Evolutionary conservation across 129 eudicot species (phyloP).

Genomic region (Helianthus tuberosus): DNA sequence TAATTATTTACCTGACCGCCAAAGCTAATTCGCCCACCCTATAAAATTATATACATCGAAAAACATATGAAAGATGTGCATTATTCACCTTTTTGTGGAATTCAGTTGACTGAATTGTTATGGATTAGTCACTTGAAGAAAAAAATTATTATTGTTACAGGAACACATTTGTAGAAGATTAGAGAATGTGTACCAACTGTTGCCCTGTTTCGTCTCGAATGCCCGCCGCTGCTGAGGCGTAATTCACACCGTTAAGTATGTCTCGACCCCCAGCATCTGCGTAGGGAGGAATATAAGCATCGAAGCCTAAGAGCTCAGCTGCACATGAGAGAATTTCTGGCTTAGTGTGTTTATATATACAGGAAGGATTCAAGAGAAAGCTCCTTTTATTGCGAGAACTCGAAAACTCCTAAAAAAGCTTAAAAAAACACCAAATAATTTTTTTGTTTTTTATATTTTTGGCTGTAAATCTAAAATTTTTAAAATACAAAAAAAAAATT

Average conservation of each 20-base stretch:
- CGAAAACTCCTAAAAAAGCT: too few relatives aligned
- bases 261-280: constrained; percentile 53
- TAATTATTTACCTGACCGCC: constrained; percentile 81
- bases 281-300: constrained; percentile 59
- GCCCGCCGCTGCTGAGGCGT: constrained; percentile 92
- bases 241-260: constrained; percentile 69
- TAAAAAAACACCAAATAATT: too few relatives aligned
- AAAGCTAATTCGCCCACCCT: constrained; percentile 78
- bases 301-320: constrained; percentile 82
- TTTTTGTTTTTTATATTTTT: too few relatives aligned
- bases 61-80: background rate
- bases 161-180: background rate
- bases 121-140: background rate
- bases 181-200: constrained; percentile 53
- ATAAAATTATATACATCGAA: background rate
- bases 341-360: background rate
- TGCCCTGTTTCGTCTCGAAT: constrained; percentile 78
- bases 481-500: too few relatives aligned
- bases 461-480: too few relatives aligned
- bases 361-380: too few relatives aligned
- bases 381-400: too few relatives aligned
- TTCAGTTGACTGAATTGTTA: background rate
- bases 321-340: constrained; percentile 7
- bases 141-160: background rate
- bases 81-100: background rate